Conservation (phyloP, 2,329 filamentous ascomycete species). For the Fusarium nematophilum region DNA sequence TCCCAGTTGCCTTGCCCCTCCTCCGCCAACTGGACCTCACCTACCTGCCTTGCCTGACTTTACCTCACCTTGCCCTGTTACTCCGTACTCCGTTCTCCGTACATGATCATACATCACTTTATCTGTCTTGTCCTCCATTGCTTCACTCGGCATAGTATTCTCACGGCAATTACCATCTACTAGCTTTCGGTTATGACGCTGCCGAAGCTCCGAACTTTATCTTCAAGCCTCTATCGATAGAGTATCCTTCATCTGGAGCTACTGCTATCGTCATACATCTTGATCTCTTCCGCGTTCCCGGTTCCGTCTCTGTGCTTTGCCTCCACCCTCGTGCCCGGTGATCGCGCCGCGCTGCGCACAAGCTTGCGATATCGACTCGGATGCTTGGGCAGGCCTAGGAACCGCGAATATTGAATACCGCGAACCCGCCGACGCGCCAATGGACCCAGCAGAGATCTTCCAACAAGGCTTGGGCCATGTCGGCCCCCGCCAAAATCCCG, state of each 20-base stretch:
- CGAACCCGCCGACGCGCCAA: slow-evolving; percentile 45
- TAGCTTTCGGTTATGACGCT: slow-evolving; percentile 9
- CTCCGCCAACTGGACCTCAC: slow-evolving; percentile 23
- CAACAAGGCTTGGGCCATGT: slow-evolving; percentile 65
- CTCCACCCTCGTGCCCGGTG: slow-evolving; percentile 19
- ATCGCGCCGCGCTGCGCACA: slow-evolving; percentile 29
- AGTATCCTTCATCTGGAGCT: background rate
- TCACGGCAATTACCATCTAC: slow-evolving; percentile 9
- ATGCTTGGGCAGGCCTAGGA: slow-evolving; percentile 22
- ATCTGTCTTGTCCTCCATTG: slow-evolving; percentile 6
- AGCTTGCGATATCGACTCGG: slow-evolving; percentile 26
- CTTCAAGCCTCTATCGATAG: slow-evolving; percentile 12
- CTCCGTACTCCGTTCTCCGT: slow-evolving; percentile 9
- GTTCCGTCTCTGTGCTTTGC: slow-evolving; percentile 16
- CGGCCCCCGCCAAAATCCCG: slow-evolving; percentile 52
- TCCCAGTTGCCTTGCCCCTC: slow-evolving; percentile 40
- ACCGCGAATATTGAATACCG: slow-evolving; percentile 11
- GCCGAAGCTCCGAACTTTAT: background rate
- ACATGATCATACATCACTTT: slow-evolving; percentile 14
- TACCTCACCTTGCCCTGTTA: slow-evolving; percentile 1
- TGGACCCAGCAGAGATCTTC: slow-evolving; percentile 71
- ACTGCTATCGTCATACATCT: slow-evolving; percentile 8
- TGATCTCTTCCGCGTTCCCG: slow-evolving; percentile 15
- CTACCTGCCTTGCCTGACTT: slow-evolving; percentile 4
- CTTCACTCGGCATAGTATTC: slow-evolving; percentile 18